Evolutionary conservation across 371 early-diverging fungal species (phyloP).

Genomic region (Neoconidiobolus thromboides): DNA sequence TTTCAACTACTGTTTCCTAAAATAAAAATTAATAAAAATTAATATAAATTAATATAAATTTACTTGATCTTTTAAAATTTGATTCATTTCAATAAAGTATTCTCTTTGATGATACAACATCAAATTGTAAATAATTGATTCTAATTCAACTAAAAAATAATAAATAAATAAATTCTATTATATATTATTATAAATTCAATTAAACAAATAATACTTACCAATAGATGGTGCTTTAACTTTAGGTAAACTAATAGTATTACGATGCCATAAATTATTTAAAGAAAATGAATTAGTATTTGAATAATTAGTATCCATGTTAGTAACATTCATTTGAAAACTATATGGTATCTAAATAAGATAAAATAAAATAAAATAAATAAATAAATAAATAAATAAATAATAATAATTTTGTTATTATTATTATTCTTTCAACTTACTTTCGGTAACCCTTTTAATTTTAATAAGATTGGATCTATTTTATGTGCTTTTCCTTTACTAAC

Average conservation of each 20-base stretch:
- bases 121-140: not conserved
- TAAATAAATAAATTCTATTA: not conserved
- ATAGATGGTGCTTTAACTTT: too few relatives aligned
- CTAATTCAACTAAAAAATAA: not conserved
- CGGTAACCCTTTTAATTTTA: not conserved
- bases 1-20: not conserved
- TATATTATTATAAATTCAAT: not conserved
- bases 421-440: not conserved
- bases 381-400: not conserved
- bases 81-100: not conserved
- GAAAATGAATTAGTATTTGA: not conserved
- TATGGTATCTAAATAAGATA: not conserved
- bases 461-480: not conserved
- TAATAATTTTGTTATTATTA: not conserved
- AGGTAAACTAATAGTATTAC: too few relatives aligned
- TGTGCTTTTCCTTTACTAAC: not conserved
- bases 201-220: not conserved
- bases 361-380: too few relatives aligned
- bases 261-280: not conserved
- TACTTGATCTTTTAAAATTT: not conserved
- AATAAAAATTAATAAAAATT: not conserved
- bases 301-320: not conserved
- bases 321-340: too few relatives aligned
- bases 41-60: not conserved
- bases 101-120: not conserved